Evolutionary conservation across 345 rosid genomes (phyloP).

Genomic region (Populus pruinosa): DNA sequence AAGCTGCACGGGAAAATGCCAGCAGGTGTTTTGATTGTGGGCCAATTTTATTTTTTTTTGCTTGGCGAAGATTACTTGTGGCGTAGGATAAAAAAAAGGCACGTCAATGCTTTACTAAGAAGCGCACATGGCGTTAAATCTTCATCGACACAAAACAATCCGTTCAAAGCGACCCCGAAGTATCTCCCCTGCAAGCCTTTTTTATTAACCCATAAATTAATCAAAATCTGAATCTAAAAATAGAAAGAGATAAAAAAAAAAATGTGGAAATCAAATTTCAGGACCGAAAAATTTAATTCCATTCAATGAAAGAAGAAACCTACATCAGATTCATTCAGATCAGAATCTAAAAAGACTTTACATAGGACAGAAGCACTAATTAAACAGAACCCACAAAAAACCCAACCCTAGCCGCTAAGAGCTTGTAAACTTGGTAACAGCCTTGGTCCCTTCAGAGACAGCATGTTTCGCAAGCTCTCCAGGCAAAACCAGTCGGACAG

Average conservation of each 20-base stretch:
- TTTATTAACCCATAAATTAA: neutral
- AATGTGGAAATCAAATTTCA: no score
- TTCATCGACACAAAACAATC: neutral
- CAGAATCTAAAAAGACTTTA: neutral
- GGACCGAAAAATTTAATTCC: neutral
- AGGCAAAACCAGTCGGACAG: slow-evolving; percentile 21
- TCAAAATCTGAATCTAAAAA: no score
- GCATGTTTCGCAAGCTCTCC: slow-evolving; percentile 31
- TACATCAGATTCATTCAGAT: neutral
- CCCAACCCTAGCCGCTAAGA: slow-evolving; percentile 13
- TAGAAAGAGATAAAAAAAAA: no score
- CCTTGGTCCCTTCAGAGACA: slow-evolving; percentile 26
- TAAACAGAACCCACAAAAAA: neutral
- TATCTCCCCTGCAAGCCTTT: neutral
- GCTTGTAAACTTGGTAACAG: slow-evolving; percentile 30
- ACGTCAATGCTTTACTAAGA: neutral
- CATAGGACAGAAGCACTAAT: neutral
- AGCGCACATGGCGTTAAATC: neutral
- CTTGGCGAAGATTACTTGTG: neutral
- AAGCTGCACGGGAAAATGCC: neutral
- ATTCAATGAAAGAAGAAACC: neutral
- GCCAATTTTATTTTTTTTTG: neutral
- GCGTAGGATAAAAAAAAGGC: neutral
- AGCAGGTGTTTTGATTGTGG: neutral
- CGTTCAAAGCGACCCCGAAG: neutral